Conservation (phyloP, 176 grass and related monocot species). For the Chloris gayana region DNA sequence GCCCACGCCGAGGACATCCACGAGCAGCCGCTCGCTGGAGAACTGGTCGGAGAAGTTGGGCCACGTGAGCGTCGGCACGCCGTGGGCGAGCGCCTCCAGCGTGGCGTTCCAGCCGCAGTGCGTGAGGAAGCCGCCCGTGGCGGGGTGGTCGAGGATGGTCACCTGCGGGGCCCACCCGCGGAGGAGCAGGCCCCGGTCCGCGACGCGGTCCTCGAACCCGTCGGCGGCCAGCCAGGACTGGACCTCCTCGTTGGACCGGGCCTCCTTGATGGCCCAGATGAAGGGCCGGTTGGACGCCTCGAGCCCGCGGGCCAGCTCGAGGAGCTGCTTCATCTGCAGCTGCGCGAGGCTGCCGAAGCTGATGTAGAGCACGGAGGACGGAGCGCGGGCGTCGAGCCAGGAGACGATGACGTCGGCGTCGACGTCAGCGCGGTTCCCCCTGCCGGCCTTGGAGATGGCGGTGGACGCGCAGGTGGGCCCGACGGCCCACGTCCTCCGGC, state of each 20-base stretch:
- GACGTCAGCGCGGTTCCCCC: slow-evolving; percentile 39
- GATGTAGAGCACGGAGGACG: slow-evolving; percentile 52
- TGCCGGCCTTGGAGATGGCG: slow-evolving; percentile 4
- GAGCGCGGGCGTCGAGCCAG: slow-evolving; percentile 47
- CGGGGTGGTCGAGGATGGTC: slow-evolving; percentile 54
- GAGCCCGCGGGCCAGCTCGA: slow-evolving; percentile 43
- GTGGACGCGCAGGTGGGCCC: slow-evolving; percentile 45
- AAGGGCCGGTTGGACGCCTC: slow-evolving; percentile 52
- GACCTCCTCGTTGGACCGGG: slow-evolving; percentile 30
- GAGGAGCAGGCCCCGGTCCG: slow-evolving; percentile 51
- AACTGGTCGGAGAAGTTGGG: slow-evolving; percentile 59
- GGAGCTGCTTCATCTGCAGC: slow-evolving; percentile 30
- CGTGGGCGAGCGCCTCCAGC: slow-evolving; percentile 49
- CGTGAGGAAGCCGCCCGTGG: slow-evolving; percentile 54
- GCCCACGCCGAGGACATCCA: slow-evolving; percentile 59
- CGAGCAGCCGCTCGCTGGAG: slow-evolving; percentile 55
- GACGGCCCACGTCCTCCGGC: slow-evolving; percentile 46
- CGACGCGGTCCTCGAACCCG: slow-evolving; percentile 53
- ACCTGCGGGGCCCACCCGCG: slow-evolving; percentile 61
- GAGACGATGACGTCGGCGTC: slow-evolving; percentile 6
- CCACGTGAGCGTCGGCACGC: slow-evolving; percentile 66
- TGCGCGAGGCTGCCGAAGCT: slow-evolving; percentile 55
- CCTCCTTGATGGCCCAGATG: slow-evolving; percentile 63
- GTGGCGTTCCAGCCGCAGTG: slow-evolving; percentile 75
- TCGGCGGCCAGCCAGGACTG: slow-evolving; percentile 41